Evolutionary conservation across 495 filamentous ascomycete species (phyloP), one percentile per base, ranked within the genome.

Genomic region (Penicillium cataractarum): DNA sequence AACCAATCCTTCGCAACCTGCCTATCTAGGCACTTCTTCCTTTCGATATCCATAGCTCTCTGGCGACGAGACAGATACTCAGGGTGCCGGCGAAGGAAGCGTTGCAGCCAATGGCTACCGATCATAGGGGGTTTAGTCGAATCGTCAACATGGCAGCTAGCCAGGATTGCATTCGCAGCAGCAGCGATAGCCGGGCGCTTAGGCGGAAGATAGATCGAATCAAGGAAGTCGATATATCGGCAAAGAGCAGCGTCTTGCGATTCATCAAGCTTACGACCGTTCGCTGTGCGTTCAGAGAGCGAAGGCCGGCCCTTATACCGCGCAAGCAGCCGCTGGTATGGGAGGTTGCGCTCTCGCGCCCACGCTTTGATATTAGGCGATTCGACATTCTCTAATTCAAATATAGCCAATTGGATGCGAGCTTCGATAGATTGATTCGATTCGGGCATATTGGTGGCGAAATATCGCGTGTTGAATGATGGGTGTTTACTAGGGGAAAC

Each of bases 401-500:
- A 17, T 5, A 42, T n/a, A 19, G 39, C 39, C 5, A 19, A n/a
- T 19, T 42, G 39, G 39, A 42, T 42, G 17, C 39, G 39, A 42
- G 39, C n/a, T 42, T 42, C 39, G 39, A 42, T 42, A 42, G 39
- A 42, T 42, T 42, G 39, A 7, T 42, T 42, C 39, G 39, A 42
- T 42, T 42, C 39, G 5, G 39, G 17, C 39, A 42, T 42, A 8
- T n/a, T 42, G 39, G 39, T 42, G 39, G 39, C 7, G 17, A 19
- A 1, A 42, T 19, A 42, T 42, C 39, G 39, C 39, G 39, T 42
- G 39, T n/a, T 0, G 17, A 8, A 19, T 19, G 7, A 17, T n/a
- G 39, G 39, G n/a, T 42, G 39, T 42, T 42, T 42, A 42, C 39
- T 42, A 37, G 31, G 3, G 29, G 29, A 32, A 32, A 15, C 13